A percentile compares a stretch with the other conserved stretches of the same genome.
Evolutionary conservation across 257 asterid species (phyloP).

Genomic region (Lycium barbarum): DNA sequence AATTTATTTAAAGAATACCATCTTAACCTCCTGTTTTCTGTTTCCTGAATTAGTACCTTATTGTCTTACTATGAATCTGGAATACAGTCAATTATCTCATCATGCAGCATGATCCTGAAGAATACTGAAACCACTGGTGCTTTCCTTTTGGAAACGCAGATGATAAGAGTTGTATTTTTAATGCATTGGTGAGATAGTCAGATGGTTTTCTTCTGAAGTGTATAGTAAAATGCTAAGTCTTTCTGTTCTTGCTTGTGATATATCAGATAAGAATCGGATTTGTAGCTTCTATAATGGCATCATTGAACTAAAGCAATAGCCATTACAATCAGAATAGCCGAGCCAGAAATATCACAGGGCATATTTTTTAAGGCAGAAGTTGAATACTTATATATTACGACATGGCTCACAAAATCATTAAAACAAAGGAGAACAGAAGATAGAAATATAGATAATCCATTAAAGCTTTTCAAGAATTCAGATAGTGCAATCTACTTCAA

Average conservation of each 20-base stretch:
- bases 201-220: neutral
- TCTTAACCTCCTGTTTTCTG: neutral
- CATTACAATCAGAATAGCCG: neutral
- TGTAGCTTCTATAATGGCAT: neutral
- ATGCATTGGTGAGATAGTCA: neutral
- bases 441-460: neutral
- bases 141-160: neutral
- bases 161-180: neutral
- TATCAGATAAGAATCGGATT: neutral
- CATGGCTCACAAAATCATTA: neutral
- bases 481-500: slow-evolving; percentile 2
- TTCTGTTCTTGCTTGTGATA: slow-evolving; percentile 6
- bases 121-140: neutral
- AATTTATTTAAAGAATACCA: neutral
- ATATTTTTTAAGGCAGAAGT: neutral
- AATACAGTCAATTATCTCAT: neutral
- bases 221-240: neutral
- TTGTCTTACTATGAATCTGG: neutral
- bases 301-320: neutral
- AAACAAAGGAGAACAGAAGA: neutral
- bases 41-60: neutral
- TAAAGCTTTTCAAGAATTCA: neutral
- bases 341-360: neutral
- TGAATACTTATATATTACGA: neutral
- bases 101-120: neutral